Base-by-base conservation (phyloP, 1,284 basidiomycete species). In the Ceratobasidium sp. region DNA sequence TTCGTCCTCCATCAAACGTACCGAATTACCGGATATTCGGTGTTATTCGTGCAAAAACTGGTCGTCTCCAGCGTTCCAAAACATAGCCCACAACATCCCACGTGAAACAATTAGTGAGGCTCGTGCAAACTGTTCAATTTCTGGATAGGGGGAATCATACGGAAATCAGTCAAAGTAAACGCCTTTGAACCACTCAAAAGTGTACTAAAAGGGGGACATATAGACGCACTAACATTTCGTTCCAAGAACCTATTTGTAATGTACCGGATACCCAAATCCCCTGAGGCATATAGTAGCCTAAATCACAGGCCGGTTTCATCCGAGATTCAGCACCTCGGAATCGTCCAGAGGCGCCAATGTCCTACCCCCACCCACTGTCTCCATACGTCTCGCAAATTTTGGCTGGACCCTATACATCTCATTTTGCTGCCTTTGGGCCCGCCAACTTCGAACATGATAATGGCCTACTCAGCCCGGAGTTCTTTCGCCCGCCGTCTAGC, bases 161-260 rank as follows among this genome's bases (percentile, higher is more conserved):
- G 57, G 28, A 64, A 64, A 64, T 17, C 61, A 40, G 33, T n/a
- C 33, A 15, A 64, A 44, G 44, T n/a, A 64, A 13, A n/a, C 61
- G 20, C 52, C 7, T 26, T 64, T 26, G 2, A 2, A 15, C 5
- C 15, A n/a, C 13, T 20, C 52, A 15, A 54, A 64, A 64, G 20
- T 40, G 17, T 64, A 7, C 40, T 20, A 23, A 64, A 64, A 64
- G 23, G 33, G 61, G 61, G 33, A 40, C 33, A 64, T 64, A 9
- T 42, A 64, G 44, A 64, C 61, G 40, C 44, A 40, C 61, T 44
- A 64, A 64, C 33, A 64, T 64, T 42, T 28, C 61, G 61, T 64
- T 40, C 61, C 33, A 64, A 64, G 44, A 42, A 42, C 13, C 38
- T 6, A n/a, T 44, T 17, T 40, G 13, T 64, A 64, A 23, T 26